phyloP scores from a whole-genome alignment of 208 protist species.

The Trypanosoma theileri region DNA sequence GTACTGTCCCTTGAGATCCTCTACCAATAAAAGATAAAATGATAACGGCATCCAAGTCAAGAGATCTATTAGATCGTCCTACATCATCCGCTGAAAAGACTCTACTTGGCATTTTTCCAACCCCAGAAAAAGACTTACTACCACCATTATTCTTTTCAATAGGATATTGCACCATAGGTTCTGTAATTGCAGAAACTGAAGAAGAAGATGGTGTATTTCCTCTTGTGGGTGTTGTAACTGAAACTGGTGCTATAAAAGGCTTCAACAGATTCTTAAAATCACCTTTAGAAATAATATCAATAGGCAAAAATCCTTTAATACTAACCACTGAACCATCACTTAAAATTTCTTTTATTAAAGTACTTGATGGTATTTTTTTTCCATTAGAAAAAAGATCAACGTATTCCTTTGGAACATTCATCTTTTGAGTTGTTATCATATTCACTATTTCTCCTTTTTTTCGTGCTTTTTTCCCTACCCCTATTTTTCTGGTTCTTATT shows the following conservation, averaged over 20 bases:
- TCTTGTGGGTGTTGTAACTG: not conserved
- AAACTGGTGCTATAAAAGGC: not conserved
- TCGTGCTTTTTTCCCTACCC: slow-evolving; percentile 2
- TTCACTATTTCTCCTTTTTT: not conserved
- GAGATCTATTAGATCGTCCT: slow-evolving; percentile 65
- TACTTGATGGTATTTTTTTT: not conserved
- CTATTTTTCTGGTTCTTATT: not conserved
- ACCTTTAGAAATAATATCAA: not conserved
- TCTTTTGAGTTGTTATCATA: slow-evolving; percentile 6
- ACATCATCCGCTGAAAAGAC: slow-evolving; percentile 59
- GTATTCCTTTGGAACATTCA: slow-evolving; percentile 29
- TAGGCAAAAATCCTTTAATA: slow-evolving; percentile 20
- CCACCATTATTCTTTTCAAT: not conserved
- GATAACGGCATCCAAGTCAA: slow-evolving; percentile 75
- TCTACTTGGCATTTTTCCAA: slow-evolving; percentile 22
- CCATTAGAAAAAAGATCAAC: slow-evolving; percentile 39
- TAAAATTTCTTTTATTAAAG: not conserved
- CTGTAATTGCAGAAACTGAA: not conserved
- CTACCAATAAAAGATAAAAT: slow-evolving; percentile 62
- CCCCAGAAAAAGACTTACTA: not conserved
- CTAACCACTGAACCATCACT: not conserved
- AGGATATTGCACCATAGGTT: not conserved
- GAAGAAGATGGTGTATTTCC: not conserved
- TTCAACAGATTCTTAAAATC: not conserved
- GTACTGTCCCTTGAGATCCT: slow-evolving; percentile 81